Conservation (phyloP, 2,329 filamentous ascomycete genomes). For the Clonostachys sp. region DNA sequence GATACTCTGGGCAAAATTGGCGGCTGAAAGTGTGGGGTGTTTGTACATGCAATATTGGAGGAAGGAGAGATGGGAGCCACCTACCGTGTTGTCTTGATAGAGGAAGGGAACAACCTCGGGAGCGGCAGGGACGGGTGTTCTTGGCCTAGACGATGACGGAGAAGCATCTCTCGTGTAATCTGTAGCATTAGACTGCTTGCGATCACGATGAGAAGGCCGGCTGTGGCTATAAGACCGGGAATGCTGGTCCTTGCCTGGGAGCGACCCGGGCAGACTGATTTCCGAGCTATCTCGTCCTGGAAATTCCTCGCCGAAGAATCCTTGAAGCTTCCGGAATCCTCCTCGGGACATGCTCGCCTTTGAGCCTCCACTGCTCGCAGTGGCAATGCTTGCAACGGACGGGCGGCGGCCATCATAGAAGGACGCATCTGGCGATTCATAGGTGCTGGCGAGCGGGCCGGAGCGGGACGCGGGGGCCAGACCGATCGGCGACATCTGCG, state of each 20-base stretch:
- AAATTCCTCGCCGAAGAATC: slow-evolving; percentile 90
- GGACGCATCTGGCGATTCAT: slow-evolving; percentile 54
- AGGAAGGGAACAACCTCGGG: slow-evolving; percentile 97
- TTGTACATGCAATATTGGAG: slow-evolving; percentile 1
- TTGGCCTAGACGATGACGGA: slow-evolving; percentile 70
- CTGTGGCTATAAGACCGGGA: slow-evolving; percentile 59
- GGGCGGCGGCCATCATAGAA: slow-evolving; percentile 74
- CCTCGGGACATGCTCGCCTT: slow-evolving; percentile 66
- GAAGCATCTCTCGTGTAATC: slow-evolving; percentile 72
- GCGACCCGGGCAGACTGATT: slow-evolving; percentile 48
- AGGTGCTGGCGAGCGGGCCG: slow-evolving; percentile 7
- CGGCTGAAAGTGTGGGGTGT: neutral
- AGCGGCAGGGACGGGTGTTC: slow-evolving; percentile 73
- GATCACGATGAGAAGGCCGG: slow-evolving; percentile 57
- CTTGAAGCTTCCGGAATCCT: slow-evolving; percentile 78
- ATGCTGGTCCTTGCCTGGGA: slow-evolving; percentile 52
- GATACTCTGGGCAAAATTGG: neutral
- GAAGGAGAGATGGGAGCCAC: slow-evolving; percentile 41
- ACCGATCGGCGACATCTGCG: slow-evolving; percentile 68
- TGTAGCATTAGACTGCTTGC: slow-evolving; percentile 75
- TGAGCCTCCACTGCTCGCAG: slow-evolving; percentile 81
- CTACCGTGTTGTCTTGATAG: slow-evolving; percentile 69
- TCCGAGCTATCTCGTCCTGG: slow-evolving; percentile 71
- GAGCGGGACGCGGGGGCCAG: slow-evolving; percentile 35
- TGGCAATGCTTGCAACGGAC: slow-evolving; percentile 76